A percentile compares a stretch with the other conserved stretches of the same genome.
Conservation (phyloP, 2,329 filamentous ascomycete species). For the Aspergillus persii region DNA sequence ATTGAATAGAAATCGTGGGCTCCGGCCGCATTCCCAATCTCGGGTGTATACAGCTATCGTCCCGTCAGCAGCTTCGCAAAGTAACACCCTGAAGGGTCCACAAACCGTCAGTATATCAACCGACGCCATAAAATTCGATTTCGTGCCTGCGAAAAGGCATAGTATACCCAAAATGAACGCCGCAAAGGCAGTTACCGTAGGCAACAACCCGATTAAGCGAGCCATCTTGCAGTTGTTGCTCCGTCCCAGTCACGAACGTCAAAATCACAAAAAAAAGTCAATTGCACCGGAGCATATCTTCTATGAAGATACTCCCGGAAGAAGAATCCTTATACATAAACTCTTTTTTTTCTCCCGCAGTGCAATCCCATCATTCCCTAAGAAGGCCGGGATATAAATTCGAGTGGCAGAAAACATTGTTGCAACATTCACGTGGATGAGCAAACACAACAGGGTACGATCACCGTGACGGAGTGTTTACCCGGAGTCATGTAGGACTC, state of each 20-base stretch:
- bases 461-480: no score
- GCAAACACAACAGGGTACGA: neutral
- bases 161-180: constrained; percentile 60
- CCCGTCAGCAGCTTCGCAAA: neutral
- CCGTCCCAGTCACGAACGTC: neutral
- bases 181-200: constrained; percentile 50
- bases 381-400: neutral
- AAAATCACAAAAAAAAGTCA: neutral
- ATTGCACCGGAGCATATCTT: neutral
- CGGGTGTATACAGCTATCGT: constrained; percentile 38
- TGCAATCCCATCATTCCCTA: neutral
- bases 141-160: constrained; percentile 61
- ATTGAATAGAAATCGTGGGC: constrained; percentile 61
- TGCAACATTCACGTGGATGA: neutral
- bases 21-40: constrained; percentile 48
- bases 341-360: neutral
- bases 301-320: neutral
- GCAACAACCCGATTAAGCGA: constrained; percentile 39
- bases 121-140: constrained; percentile 55
- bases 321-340: neutral
- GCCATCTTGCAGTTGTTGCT: constrained; percentile 6
- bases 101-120: constrained; percentile 57
- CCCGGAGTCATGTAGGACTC: no score
- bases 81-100: constrained; percentile 17
- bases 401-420: neutral